Conservation (phyloP, 352 stramenopile species). For the Globisporangium splendens region DNA sequence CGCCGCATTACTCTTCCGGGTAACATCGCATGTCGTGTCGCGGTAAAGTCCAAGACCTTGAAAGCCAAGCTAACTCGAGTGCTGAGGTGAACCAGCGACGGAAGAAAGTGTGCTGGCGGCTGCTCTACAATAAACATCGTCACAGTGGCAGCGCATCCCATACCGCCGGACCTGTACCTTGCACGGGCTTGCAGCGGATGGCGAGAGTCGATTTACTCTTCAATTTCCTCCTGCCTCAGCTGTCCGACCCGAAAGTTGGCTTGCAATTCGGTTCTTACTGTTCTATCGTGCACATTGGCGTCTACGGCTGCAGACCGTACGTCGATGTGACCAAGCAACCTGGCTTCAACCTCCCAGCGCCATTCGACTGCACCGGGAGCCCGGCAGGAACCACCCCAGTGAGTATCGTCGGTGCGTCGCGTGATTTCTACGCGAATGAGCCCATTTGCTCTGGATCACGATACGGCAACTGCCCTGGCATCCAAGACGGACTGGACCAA, state of each 20-base stretch:
- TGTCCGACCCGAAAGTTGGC: neutral
- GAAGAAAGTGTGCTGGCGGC: no score
- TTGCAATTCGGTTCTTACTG: slow-evolving; percentile 8
- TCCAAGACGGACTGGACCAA: slow-evolving; percentile 6
- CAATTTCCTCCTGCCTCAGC: neutral
- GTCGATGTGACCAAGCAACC: neutral
- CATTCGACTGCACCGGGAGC: slow-evolving; percentile 2
- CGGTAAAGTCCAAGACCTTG: no score
- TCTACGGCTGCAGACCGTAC: slow-evolving; percentile 3
- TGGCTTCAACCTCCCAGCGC: neutral
- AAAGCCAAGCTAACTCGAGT: no score
- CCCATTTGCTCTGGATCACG: slow-evolving; percentile 1
- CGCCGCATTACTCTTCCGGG: no score
- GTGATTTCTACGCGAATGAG: slow-evolving; percentile 1
- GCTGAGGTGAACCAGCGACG: no score
- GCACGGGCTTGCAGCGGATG: no score
- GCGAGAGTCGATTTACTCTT: no score
- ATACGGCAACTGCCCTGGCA: slow-evolving; percentile 6
- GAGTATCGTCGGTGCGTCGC: slow-evolving; percentile 4
- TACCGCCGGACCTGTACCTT: no score
- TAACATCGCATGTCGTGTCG: no score
- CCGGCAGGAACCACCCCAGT: slow-evolving; percentile 3
- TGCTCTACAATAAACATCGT: no score
- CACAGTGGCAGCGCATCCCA: no score
- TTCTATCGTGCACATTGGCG: neutral